Conservation (phyloP, 352 stramenopile species). For the Phytophthora pluvialis region DNA sequence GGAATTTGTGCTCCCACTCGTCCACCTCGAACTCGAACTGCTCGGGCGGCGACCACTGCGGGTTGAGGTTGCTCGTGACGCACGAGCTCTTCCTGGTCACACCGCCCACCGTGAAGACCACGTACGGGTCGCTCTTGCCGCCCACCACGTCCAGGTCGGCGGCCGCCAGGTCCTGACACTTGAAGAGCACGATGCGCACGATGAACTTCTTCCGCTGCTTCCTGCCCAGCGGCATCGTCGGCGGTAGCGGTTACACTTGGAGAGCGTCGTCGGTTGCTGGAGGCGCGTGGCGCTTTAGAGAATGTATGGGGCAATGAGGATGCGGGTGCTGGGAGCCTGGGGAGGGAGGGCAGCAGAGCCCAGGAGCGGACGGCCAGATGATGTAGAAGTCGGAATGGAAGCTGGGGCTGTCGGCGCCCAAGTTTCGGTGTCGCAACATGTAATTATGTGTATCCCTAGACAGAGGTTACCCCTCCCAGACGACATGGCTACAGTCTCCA, state of each 20-base stretch:
- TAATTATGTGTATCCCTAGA: slow-evolving; percentile 19
- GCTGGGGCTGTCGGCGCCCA: not conserved
- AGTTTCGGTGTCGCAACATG: slow-evolving; percentile 31
- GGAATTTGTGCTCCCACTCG: slow-evolving; percentile 68
- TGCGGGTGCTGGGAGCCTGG: not conserved
- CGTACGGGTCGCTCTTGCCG: slow-evolving; percentile 82
- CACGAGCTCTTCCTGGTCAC: slow-evolving; percentile 68
- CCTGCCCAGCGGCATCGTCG: slow-evolving; percentile 9
- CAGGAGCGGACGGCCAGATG: slow-evolving; percentile 12
- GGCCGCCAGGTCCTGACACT: slow-evolving; percentile 64
- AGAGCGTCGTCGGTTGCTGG: not conserved
- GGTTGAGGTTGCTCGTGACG: slow-evolving; percentile 70
- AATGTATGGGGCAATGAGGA: not conserved
- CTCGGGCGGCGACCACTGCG: slow-evolving; percentile 71
- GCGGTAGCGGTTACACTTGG: slow-evolving; percentile 5
- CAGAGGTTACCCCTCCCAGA: not conserved
- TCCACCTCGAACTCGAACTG: slow-evolving; percentile 77
- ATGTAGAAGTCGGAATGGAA: slow-evolving; percentile 36
- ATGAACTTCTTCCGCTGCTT: slow-evolving; percentile 45
- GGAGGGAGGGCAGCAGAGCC: slow-evolving; percentile 5
- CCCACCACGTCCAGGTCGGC: slow-evolving; percentile 55
- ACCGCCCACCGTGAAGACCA: slow-evolving; percentile 62
- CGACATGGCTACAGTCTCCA: slow-evolving; percentile 16
- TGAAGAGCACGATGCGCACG: slow-evolving; percentile 66
- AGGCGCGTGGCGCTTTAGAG: not conserved